phyloP scores from a whole-genome alignment of 106 monocot genomes.

The Dioscorea dumetorum region DNA sequence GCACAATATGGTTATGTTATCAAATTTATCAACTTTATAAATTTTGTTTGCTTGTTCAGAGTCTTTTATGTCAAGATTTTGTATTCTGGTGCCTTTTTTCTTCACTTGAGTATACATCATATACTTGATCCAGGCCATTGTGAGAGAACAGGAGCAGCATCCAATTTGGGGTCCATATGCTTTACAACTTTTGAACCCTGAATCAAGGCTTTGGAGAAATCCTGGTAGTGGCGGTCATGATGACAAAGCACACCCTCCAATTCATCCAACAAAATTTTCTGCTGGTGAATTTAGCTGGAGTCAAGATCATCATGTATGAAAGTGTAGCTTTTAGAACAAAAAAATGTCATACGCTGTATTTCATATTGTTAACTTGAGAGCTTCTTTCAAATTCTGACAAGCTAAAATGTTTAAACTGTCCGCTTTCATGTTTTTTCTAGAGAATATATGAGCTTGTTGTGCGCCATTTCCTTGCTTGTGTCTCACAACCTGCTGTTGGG shows the following conservation, averaged over 20 bases:
- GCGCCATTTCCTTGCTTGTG: constrained; percentile 97
- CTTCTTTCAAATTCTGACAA: neutral
- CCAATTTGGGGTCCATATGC: constrained; percentile 88
- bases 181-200: constrained; percentile 68
- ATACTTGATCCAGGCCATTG: constrained; percentile 52
- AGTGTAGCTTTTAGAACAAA: neutral
- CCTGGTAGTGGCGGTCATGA: constrained; percentile 95
- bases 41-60: too few relatives aligned
- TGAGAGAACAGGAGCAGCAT: constrained; percentile 68
- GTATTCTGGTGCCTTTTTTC: neutral
- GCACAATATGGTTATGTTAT: too few relatives aligned
- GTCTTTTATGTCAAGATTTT: too few relatives aligned
- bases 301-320: constrained; percentile 70
- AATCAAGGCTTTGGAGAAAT: constrained; percentile 90
- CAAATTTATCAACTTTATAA: too few relatives aligned
- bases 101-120: neutral
- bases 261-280: constrained; percentile 96
- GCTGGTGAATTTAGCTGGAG: constrained; percentile 72
- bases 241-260: constrained; percentile 99
- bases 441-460: constrained; percentile 93
- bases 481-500: constrained; percentile 94
- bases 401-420: neutral
- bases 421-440: constrained; percentile 26
- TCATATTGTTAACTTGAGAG: neutral
- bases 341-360: neutral